Base-by-base conservation (phyloP, 1,139 yeast genomes). In the Sugiyamaella grinbergsii region DNA sequence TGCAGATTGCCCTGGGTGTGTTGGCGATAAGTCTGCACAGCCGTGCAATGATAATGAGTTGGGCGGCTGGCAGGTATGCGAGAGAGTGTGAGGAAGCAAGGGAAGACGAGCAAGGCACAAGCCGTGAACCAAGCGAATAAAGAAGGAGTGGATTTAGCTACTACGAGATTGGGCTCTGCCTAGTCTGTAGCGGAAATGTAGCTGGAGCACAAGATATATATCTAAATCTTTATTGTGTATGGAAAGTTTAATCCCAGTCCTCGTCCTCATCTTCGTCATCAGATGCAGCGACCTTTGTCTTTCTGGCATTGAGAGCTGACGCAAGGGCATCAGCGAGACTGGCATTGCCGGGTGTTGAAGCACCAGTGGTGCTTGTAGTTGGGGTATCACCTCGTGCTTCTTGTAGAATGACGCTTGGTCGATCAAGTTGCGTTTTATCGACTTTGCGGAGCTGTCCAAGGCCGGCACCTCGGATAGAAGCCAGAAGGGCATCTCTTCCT, bases 201-300 rank as follows among this genome's bases (percentile, higher is more conserved):
- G n/a, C n/a, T n/a, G n/a, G n/a, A n/a, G n/a, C n/a, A n/a, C n/a
- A n/a, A n/a, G n/a, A n/a, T n/a, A n/a, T n/a, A n/a, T n/a, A n/a
- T n/a, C n/a, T n/a, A n/a, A n/a, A n/a, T n/a, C n/a, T n/a, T n/a
- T n/a, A n/a, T n/a, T n/a, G n/a, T n/a, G n/a, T n/a, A n/a, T n/a
- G n/a, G n/a, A n/a, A n/a, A 11, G 28, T 11, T 29, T 28, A 49
- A 49, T 69, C 81, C 85, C 85, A 81, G 47, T 81, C 86, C 56
- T 81, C 87, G 33, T 80, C 82, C 49, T 82, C 85, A 55, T 88
- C 95, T 59, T 91, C 97, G 58, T 86, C 95, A 61, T 89, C 96
- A 61, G 91, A 85, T 33, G 78, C 82, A 1, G 90, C 80, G 7
- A 91, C 95, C 65, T 88, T 89, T 29, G 79, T 81, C 71, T 91